Conservation (phyloP, 164 flowering plant genomes). For the Piper longum region DNA sequence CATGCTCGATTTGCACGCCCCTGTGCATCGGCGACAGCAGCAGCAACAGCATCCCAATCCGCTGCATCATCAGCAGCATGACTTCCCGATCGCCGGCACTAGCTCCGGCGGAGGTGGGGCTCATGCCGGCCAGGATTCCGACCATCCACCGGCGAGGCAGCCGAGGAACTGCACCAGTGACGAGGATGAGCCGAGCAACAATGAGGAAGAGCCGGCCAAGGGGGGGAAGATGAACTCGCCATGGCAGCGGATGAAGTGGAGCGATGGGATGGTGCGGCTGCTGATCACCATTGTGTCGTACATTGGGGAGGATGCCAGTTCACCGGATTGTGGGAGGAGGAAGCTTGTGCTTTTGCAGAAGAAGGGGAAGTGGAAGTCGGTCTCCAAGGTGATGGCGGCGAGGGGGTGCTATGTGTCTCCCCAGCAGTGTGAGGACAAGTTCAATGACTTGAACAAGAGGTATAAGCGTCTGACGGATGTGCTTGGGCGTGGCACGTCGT, state of each 20-base stretch:
- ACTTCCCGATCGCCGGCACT: constrained; percentile 5
- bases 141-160: not conserved
- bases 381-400: constrained; percentile 31
- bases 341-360: constrained; percentile 23
- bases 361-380: constrained; percentile 34
- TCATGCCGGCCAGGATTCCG: constrained; percentile 2
- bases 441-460: constrained; percentile 76
- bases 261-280: constrained; percentile 10
- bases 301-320: constrained; percentile 8
- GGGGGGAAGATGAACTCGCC: constrained; percentile 13
- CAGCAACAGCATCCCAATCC: constrained; percentile 6
- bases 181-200: constrained; percentile 13
- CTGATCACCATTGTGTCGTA: constrained; percentile 9
- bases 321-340: constrained; percentile 18
- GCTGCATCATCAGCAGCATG: constrained; percentile 10
- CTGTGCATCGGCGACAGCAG: constrained; percentile 9
- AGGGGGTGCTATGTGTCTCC: constrained; percentile 14
- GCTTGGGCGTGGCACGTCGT: constrained; percentile 59
- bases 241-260: constrained; percentile 16
- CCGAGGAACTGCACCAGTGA: constrained; percentile 9
- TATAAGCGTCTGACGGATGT: constrained; percentile 77
- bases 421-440: constrained; percentile 19
- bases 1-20: constrained; percentile 7
- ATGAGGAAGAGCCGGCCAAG: constrained; percentile 10
- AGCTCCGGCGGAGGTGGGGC: not conserved